Evolutionary conservation across 352 stramenopile species (phyloP).

Genomic region (Phytopythium oedochilum): DNA sequence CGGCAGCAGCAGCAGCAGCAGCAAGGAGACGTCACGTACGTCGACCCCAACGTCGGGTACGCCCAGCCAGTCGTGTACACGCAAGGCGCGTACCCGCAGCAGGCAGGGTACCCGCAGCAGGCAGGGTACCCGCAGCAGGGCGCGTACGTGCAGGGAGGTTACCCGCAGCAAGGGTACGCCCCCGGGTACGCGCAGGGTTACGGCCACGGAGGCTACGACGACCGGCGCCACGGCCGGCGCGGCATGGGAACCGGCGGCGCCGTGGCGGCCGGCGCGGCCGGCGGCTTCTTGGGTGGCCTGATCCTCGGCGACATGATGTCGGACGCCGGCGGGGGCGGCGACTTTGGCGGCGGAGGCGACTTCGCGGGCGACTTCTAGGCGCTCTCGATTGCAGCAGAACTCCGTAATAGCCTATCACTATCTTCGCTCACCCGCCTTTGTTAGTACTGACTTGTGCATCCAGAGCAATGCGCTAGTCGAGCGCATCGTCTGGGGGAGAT

Average conservation of each 20-base stretch:
- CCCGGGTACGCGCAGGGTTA: conserved; percentile 25
- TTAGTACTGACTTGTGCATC: too few species aligned
- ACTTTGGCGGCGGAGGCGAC: conserved; percentile 1
- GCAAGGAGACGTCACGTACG: conserved; percentile 6
- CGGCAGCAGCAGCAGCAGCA: conserved; percentile 10
- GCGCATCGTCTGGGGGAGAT: too few species aligned
- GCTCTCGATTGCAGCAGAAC: too few species aligned
- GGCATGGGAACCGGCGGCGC: conserved; percentile 32
- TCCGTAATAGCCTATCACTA: not conserved
- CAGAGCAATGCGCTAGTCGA: too few species aligned
- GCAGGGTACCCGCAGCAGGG: conserved; percentile 24
- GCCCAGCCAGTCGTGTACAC: conserved; percentile 9
- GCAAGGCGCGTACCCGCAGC: conserved; percentile 3
- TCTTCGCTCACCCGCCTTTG: too few species aligned
- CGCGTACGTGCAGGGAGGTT: conserved; percentile 22
- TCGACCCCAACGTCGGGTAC: conserved; percentile 3
- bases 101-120: conserved; percentile 15
- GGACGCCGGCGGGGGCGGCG: conserved; percentile 23
- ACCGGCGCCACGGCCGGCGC: conserved; percentile 15
- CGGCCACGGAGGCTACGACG: conserved; percentile 12
- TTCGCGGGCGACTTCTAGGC: conserved; percentile 15
- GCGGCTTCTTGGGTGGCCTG: conserved; percentile 30
- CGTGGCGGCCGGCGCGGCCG: conserved; percentile 31
- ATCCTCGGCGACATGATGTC: conserved; percentile 31
- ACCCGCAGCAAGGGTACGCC: conserved; percentile 34